phyloP scores from a whole-genome alignment of 495 filamentous ascomycete species.

The Parathielavia hyrcaniae region DNA sequence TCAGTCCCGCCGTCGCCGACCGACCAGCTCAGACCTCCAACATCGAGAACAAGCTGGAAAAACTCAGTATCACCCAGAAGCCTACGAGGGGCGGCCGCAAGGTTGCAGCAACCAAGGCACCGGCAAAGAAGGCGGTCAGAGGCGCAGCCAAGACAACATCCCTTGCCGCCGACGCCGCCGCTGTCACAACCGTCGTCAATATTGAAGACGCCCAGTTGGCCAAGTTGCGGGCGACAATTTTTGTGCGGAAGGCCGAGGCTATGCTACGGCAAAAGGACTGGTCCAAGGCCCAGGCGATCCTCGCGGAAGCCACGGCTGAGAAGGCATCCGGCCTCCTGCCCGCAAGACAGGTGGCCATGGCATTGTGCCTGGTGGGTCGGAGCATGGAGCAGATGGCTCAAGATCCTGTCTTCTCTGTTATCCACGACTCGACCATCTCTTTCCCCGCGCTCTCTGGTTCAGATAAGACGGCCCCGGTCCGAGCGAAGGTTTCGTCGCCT shows the following conservation, averaged over 20 bases:
- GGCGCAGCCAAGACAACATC: slow-evolving; percentile 23
- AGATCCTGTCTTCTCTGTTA: slow-evolving; percentile 79
- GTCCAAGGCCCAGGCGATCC: slow-evolving; percentile 44
- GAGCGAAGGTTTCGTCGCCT: slow-evolving; percentile 26
- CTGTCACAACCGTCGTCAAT: slow-evolving; percentile 13
- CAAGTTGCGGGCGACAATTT: slow-evolving; percentile 54
- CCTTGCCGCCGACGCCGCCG: slow-evolving; percentile 20
- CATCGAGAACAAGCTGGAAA: slow-evolving; percentile 46
- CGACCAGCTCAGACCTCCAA: slow-evolving; percentile 15
- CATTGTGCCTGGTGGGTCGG: slow-evolving; percentile 51
- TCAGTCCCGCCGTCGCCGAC: slow-evolving; percentile 10
- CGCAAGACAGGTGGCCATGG: slow-evolving; percentile 51
- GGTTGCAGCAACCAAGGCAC: slow-evolving; percentile 12
- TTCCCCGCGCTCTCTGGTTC: slow-evolving; percentile 56
- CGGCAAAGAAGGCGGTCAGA: slow-evolving; percentile 21
- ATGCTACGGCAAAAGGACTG: slow-evolving; percentile 52
- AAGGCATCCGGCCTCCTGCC: slow-evolving; percentile 37
- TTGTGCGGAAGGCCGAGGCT: slow-evolving; percentile 58
- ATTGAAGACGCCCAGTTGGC: slow-evolving; percentile 49
- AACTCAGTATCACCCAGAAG: slow-evolving; percentile 40
- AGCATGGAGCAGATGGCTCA: slow-evolving; percentile 61
- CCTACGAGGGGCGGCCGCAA: slow-evolving; percentile 22
- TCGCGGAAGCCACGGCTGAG: slow-evolving; percentile 44
- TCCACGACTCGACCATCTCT: slow-evolving; percentile 87
- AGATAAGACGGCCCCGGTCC: slow-evolving; percentile 21